Evolutionary conservation across 257 asterid genomes (phyloP).

Genomic region (Leonotis leonurus): DNA sequence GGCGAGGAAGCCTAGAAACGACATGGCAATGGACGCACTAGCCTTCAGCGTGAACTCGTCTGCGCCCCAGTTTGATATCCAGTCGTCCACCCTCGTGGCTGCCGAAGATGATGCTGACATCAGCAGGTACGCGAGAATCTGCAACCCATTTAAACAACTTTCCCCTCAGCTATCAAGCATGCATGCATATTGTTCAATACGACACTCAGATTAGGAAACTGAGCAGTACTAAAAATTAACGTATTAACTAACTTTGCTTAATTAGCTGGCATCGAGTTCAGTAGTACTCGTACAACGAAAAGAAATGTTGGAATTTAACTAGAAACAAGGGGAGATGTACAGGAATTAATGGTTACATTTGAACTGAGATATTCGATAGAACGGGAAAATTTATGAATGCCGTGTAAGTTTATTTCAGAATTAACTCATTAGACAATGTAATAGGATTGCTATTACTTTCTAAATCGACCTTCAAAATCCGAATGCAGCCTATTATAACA

Average conservation of each 20-base stretch:
- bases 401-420: not conserved
- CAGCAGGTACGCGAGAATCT: constrained; percentile 76
- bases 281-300: not conserved
- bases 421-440: not conserved
- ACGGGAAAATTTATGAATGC: not conserved
- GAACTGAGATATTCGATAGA: not conserved
- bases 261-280: not conserved
- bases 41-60: constrained; percentile 83
- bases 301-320: not conserved
- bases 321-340: not conserved
- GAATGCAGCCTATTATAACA: not conserved
- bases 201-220: not conserved
- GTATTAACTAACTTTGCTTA: not conserved
- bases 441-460: not conserved
- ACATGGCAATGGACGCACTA: constrained; percentile 59
- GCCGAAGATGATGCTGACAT: constrained; percentile 90
- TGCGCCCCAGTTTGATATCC: constrained; percentile 84
- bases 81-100: constrained; percentile 75
- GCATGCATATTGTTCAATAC: not conserved
- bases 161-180: not conserved
- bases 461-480: not conserved
- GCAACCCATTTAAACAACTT: not conserved
- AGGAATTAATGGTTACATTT: not conserved
- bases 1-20: constrained; percentile 67
- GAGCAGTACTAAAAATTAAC: no score